These are phyloP conservation scores for Wickerhamomyces sp. DNA, from an alignment of 1,139 yeast species.

Conservation along the genomic window DNA sequence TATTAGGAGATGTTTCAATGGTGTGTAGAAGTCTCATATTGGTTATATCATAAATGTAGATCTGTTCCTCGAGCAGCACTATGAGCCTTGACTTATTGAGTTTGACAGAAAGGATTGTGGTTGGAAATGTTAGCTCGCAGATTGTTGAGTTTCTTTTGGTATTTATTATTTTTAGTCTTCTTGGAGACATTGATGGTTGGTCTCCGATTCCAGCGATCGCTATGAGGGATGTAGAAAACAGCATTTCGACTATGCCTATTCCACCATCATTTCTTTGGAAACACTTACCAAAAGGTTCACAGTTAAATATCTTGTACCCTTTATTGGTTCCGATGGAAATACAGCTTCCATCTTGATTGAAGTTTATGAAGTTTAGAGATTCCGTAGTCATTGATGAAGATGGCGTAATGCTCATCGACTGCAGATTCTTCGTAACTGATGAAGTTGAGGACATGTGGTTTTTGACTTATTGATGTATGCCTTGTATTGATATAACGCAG, in stretches of 20 bases:
- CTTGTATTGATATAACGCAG: slow-evolving; percentile 52
- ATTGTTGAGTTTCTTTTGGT: slow-evolving; percentile 68
- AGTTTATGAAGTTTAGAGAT: slow-evolving; percentile 40
- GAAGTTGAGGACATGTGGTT: background rate
- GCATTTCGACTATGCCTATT: slow-evolving; percentile 80
- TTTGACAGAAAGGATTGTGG: slow-evolving; percentile 72
- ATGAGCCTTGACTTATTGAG: slow-evolving; percentile 71
- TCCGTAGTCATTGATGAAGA: slow-evolving; percentile 4
- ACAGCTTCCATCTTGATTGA: slow-evolving; percentile 90
- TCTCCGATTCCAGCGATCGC: slow-evolving; percentile 90
- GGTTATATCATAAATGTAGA: slow-evolving; percentile 82
- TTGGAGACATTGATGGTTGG: slow-evolving; percentile 71
- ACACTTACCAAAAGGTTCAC: slow-evolving; percentile 86
- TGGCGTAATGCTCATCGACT: background rate
- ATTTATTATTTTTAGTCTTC: slow-evolving; percentile 76
- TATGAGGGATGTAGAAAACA: slow-evolving; percentile 80
- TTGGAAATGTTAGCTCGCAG: slow-evolving; percentile 87
- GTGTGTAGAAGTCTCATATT: slow-evolving; percentile 87
- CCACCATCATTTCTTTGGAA: slow-evolving; percentile 54
- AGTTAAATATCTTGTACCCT: slow-evolving; percentile 83
- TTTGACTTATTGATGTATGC: no score
- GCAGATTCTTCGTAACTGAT: background rate
- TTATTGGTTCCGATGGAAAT: slow-evolving; percentile 72
- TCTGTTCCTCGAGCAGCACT: slow-evolving; percentile 78
- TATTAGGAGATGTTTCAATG: slow-evolving; percentile 76